Evolutionary conservation across 2,329 filamentous ascomycete species (phyloP).

Genomic region (Gnomoniopsis smithogilvyi): DNA sequence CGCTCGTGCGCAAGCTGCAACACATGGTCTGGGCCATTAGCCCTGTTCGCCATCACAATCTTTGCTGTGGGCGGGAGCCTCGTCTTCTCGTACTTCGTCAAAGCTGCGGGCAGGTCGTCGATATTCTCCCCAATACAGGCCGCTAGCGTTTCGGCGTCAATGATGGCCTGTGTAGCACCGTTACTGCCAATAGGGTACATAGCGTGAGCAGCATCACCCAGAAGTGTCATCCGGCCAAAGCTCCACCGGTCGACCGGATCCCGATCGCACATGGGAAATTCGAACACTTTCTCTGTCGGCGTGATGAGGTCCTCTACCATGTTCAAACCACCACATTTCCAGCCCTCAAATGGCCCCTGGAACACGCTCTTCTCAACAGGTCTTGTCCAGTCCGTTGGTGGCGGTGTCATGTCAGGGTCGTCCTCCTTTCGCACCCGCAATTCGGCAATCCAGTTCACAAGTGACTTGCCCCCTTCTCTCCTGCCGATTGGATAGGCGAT

Average conservation of each 20-base stretch:
- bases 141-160: constrained; percentile 38
- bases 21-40: constrained; percentile 43
- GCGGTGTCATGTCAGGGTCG: constrained; percentile 39
- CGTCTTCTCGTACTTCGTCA: constrained; percentile 35
- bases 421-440: constrained; percentile 34
- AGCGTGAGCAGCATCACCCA: constrained; percentile 36
- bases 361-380: constrained; percentile 37
- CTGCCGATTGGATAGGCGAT: constrained; percentile 43
- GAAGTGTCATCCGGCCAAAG: constrained; percentile 32
- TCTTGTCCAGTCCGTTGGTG: constrained; percentile 41
- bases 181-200: constrained; percentile 43
- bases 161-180: constrained; percentile 40
- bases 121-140: constrained; percentile 28
- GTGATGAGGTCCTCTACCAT: constrained; percentile 38
- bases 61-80: constrained; percentile 39
- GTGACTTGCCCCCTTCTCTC: constrained; percentile 32
- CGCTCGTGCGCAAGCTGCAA: constrained; percentile 41
- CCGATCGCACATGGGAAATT: constrained; percentile 45
- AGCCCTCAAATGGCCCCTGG: constrained; percentile 34
- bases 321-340: constrained; percentile 38
- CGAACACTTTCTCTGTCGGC: constrained; percentile 38
- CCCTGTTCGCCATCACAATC: constrained; percentile 43
- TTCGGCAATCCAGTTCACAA: constrained; percentile 46
- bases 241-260: constrained; percentile 35
- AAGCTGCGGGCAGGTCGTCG: constrained; percentile 27